Conservation (phyloP, 495 filamentous ascomycete genomes). For the Annulohypoxylon maeteangense region DNA sequence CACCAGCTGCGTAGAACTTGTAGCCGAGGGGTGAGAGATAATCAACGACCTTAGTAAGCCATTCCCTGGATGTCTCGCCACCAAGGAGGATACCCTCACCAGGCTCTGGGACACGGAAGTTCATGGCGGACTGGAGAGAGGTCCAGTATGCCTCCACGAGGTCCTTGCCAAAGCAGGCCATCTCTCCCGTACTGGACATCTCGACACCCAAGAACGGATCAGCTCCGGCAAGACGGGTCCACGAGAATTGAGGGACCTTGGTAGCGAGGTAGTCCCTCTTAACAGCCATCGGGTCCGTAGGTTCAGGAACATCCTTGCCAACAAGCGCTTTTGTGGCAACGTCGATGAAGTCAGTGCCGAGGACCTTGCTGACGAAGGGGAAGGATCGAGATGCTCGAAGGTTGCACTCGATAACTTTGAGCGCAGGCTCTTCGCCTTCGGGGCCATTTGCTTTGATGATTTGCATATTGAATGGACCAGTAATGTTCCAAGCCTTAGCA, state of each 20-base stretch:
- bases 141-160: slow-evolving; percentile 98
- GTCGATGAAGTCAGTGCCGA: slow-evolving; percentile 97
- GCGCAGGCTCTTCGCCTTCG: slow-evolving; percentile 73
- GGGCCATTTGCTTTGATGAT: slow-evolving; percentile 90
- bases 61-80: slow-evolving; percentile 74
- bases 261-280: slow-evolving; percentile 93
- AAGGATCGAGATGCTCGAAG: slow-evolving; percentile 97
- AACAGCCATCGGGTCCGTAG: slow-evolving; percentile 86
- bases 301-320: slow-evolving; percentile 84
- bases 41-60: slow-evolving; percentile 78
- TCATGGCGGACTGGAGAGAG: slow-evolving; percentile 96
- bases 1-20: slow-evolving; percentile 88
- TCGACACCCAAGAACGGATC: slow-evolving; percentile 98
- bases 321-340: slow-evolving; percentile 93
- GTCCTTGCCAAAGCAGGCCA: slow-evolving; percentile 97
- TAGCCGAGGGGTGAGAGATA: slow-evolving; percentile 89
- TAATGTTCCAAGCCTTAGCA: slow-evolving; percentile 95
- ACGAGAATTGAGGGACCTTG: slow-evolving; percentile 98
- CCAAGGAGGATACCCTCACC: slow-evolving; percentile 95
- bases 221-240: slow-evolving; percentile 97
- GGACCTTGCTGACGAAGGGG: slow-evolving; percentile 96
- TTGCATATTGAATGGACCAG: slow-evolving; percentile 99
- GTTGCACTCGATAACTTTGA: slow-evolving; percentile 99
- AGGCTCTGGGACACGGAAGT: slow-evolving; percentile 93
- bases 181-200: slow-evolving; percentile 96